A percentile compares a stretch with the other conserved stretches of the same genome.
Evolutionary conservation across 176 grass and related monocot species (phyloP).

Genomic region (Stipa capillata): DNA sequence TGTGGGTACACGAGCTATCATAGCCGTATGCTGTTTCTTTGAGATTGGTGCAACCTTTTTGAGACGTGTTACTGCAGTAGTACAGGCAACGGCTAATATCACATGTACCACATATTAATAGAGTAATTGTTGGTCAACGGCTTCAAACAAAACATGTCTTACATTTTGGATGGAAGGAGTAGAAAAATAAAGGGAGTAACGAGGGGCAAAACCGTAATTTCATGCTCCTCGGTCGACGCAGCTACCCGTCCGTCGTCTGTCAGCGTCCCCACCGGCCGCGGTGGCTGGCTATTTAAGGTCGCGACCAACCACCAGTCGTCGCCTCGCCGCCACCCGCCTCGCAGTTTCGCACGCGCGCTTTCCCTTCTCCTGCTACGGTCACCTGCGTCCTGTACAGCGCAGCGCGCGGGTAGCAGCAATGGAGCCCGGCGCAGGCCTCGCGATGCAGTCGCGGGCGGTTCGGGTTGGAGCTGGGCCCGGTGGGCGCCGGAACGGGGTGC

Average conservation of each 20-base stretch:
- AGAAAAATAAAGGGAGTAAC: too few relatives aligned
- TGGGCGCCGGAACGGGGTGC: neutral
- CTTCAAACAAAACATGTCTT: too few relatives aligned
- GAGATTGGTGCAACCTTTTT: too few relatives aligned
- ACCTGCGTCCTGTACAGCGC: neutral
- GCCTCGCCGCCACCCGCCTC: neutral
- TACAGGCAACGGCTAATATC: too few relatives aligned
- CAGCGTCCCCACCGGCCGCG: neutral
- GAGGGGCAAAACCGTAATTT: neutral
- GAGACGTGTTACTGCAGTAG: too few relatives aligned
- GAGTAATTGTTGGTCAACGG: too few relatives aligned
- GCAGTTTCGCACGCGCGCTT: neutral
- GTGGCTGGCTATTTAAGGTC: neutral
- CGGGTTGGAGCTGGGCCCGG: neutral
- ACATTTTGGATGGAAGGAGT: too few relatives aligned
- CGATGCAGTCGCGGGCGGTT: neutral
- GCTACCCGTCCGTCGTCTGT: neutral
- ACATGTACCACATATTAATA: too few relatives aligned
- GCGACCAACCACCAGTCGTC: neutral
- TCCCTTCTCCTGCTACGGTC: neutral
- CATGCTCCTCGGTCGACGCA: neutral
- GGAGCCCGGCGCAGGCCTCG: conserved; percentile 24
- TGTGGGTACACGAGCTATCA: too few relatives aligned
- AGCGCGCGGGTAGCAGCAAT: neutral
- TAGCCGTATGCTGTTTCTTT: too few relatives aligned